Evolutionary conservation across 140 eudicot genomes (phyloP).

Genomic region (Cichorium intybus): DNA sequence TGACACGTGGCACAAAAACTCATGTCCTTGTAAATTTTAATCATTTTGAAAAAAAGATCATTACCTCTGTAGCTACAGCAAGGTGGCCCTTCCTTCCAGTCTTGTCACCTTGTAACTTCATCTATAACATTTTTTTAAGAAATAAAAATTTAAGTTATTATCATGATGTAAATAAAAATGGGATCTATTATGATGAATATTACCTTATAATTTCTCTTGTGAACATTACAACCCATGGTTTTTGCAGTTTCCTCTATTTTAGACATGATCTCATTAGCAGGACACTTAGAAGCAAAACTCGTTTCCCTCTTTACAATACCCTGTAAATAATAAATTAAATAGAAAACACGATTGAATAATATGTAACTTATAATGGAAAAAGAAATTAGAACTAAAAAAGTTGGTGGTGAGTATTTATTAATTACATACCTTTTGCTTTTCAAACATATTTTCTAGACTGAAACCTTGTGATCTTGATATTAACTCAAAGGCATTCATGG

Average conservation of each 20-base stretch:
- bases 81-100: slow-evolving; percentile 96
- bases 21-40: too few species aligned
- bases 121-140: slow-evolving; percentile 40
- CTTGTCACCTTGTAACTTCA: slow-evolving; percentile 86
- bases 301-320: slow-evolving; percentile 76
- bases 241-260: slow-evolving; percentile 95
- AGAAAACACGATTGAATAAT: background rate
- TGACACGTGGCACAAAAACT: too few species aligned
- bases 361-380: background rate
- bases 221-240: slow-evolving; percentile 82
- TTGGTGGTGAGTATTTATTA: too few species aligned
- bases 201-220: slow-evolving; percentile 84
- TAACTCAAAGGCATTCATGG: slow-evolving; percentile 95
- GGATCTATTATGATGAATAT: too few species aligned
- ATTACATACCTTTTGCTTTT: slow-evolving; percentile 56
- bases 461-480: slow-evolving; percentile 81
- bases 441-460: slow-evolving; percentile 80
- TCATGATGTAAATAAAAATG: background rate
- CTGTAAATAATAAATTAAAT: slow-evolving; percentile 30
- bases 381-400: background rate
- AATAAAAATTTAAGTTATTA: background rate
- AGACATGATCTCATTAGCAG: slow-evolving; percentile 83
- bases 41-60: too few species aligned
- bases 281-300: slow-evolving; percentile 73
- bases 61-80: slow-evolving; percentile 92